phyloP scores from a whole-genome alignment of 2,329 filamentous ascomycete species.

The Cordyceps tenuipes region DNA sequence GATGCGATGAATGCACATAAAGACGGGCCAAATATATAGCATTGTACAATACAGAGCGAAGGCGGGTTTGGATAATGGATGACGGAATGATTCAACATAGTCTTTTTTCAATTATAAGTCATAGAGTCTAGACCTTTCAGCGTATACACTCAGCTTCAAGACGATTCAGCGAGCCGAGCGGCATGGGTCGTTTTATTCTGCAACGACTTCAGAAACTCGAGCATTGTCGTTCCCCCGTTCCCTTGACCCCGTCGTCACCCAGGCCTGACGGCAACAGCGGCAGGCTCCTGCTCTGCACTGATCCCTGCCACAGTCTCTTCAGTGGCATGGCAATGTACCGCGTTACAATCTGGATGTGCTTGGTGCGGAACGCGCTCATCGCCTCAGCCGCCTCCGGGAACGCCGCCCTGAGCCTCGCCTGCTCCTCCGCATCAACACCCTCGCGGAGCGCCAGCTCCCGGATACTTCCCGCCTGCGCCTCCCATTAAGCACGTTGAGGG shows the following conservation, averaged over 20 bases:
- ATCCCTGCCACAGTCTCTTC: slow-evolving; percentile 23
- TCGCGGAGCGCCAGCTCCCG: slow-evolving; percentile 53
- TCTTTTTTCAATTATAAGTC: neutral
- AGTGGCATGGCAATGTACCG: slow-evolving; percentile 83
- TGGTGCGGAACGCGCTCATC: slow-evolving; percentile 67
- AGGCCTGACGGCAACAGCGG: neutral
- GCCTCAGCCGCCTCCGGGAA: slow-evolving; percentile 70
- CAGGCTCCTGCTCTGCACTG: neutral
- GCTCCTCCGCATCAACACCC: slow-evolving; percentile 22
- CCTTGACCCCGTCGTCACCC: neutral
- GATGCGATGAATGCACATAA: neutral
- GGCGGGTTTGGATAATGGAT: neutral
- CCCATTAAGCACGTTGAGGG: slow-evolving; percentile 32
- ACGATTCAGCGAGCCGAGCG: neutral
- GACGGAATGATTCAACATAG: neutral
- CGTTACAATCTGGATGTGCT: slow-evolving; percentile 83
- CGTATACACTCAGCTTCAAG: neutral
- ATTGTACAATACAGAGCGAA: neutral
- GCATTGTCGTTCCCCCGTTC: neutral
- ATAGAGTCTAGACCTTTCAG: neutral
- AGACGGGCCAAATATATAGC: neutral
- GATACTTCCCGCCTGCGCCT: slow-evolving; percentile 64
- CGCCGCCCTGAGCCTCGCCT: slow-evolving; percentile 29
- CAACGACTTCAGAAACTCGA: neutral
- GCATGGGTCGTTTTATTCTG: neutral